phyloP scores from a whole-genome alignment of 805 yeast genomes.

The Wickerhamiella lipophila region DNA sequence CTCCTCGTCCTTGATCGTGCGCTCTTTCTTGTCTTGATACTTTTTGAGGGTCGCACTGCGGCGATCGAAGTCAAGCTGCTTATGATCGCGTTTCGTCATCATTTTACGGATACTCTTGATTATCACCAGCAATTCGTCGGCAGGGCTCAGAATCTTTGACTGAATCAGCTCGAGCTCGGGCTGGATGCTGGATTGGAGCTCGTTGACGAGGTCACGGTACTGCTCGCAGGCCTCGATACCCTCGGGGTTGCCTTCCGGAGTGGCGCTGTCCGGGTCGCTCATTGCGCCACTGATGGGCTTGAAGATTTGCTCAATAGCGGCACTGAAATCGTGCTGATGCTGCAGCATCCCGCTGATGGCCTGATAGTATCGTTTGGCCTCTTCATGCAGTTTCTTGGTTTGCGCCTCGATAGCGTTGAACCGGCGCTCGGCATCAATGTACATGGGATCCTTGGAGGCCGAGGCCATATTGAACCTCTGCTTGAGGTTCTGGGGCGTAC shows the following conservation, averaged over 20 bases:
- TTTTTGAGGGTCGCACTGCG: slow-evolving; percentile 57
- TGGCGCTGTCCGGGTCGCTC: slow-evolving; percentile 75
- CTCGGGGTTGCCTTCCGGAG: slow-evolving; percentile 90
- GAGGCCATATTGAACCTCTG: slow-evolving; percentile 73
- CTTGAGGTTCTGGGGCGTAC: slow-evolving; percentile 82
- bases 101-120: slow-evolving; percentile 77
- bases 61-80: slow-evolving; percentile 87
- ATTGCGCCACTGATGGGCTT: slow-evolving; percentile 90
- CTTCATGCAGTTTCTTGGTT: slow-evolving; percentile 79
- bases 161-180: slow-evolving; percentile 92
- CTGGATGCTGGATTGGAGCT: slow-evolving; percentile 68
- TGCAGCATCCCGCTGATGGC: slow-evolving; percentile 91
- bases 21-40: slow-evolving; percentile 70
- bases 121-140: slow-evolving; percentile 75
- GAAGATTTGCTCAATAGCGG: slow-evolving; percentile 88
- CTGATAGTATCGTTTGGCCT: slow-evolving; percentile 75
- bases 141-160: slow-evolving; percentile 77
- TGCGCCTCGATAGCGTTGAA: slow-evolving; percentile 84
- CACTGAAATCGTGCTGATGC: slow-evolving; percentile 90
- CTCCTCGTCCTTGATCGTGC: slow-evolving; percentile 82
- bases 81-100: slow-evolving; percentile 92
- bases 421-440: slow-evolving; percentile 89
- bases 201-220: slow-evolving; percentile 76
- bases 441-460: slow-evolving; percentile 69
- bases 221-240: slow-evolving; percentile 92